Conservation (phyloP, 2,329 filamentous ascomycete species). For the Stagonosporopsis chrysanthemi region DNA sequence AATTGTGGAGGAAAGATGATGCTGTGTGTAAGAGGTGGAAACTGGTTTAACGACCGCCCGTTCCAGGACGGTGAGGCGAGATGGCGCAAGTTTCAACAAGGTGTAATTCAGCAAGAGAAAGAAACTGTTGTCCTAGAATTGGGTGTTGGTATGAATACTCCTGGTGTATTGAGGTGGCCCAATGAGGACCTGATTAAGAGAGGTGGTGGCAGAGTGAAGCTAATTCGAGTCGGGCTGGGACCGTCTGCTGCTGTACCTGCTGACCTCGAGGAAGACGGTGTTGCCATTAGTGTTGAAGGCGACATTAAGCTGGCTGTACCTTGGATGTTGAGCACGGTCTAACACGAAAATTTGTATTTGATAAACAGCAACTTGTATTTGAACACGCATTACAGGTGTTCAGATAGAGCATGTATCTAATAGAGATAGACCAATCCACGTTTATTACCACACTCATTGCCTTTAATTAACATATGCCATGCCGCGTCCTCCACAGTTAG, state of each 20-base stretch:
- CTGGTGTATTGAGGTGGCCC: slow-evolving; percentile 32
- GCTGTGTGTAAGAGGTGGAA: slow-evolving; percentile 38
- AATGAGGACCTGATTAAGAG: slow-evolving; percentile 30
- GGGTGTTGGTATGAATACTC: slow-evolving; percentile 36
- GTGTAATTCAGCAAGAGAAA: slow-evolving; percentile 13
- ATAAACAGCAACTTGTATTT: too few relatives aligned
- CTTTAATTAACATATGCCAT: slow-evolving; percentile 4
- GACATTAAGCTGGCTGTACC: slow-evolving; percentile 25
- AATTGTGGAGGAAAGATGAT: slow-evolving; percentile 37
- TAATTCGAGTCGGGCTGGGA: slow-evolving; percentile 29
- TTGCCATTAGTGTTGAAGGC: slow-evolving; percentile 26
- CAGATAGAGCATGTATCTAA: too few relatives aligned
- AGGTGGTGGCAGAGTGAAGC: slow-evolving; percentile 24
- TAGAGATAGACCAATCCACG: too few relatives aligned
- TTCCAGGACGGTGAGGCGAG: slow-evolving; percentile 29
- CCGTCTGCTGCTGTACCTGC: slow-evolving; percentile 20
- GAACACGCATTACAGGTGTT: too few relatives aligned
- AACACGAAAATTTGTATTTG: too few relatives aligned
- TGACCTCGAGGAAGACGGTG: slow-evolving; percentile 24
- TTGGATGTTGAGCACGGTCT: background rate
- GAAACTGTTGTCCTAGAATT: slow-evolving; percentile 33
- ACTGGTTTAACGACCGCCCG: slow-evolving; percentile 39
- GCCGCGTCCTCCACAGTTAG: slow-evolving; percentile 2
- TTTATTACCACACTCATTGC: background rate
- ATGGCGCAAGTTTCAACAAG: slow-evolving; percentile 29